Base-by-base conservation (phyloP, 352 stramenopile species). In the Phytophthora foliorum region DNA sequence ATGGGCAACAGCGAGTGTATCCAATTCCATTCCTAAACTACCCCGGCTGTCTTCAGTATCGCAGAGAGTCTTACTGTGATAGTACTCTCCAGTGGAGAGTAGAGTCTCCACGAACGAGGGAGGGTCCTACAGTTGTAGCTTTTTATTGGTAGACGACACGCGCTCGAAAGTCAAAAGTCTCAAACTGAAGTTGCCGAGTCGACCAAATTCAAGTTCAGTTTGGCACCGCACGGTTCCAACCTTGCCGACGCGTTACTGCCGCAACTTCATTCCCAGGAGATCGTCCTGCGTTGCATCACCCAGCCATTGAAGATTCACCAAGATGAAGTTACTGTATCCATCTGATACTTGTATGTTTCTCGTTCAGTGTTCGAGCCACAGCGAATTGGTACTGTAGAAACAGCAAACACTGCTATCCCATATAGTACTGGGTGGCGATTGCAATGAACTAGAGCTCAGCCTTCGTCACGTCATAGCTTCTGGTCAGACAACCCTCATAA, bases 121-220 rank as follows among this genome's bases (percentile, higher is more conserved):
- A 41, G 29, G 29, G 7, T 32, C 29, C 29, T 32, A 6, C 29
- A 32, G 29, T 6, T 29, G 6, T 53, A 50, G 48, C 25, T 36
- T 70, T 56, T 55, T 14, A 59, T 50, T 66, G 49, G 36, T 0
- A 31, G 3, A 13, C 4, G 51, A 6, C 61, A 69, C 61, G 42
- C 14, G 61, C 16, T n/a, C 34, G 14, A 6, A 13, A 13, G 31
- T 52, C 34, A 39, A 69, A 52, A 63, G 41, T 49, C 52, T 69
- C 52, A 63, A 52, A 13, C 61, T 69, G 61, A 69, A 69, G 41
- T 57, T 16, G 31, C 7, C 24, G 38, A 24, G 38, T 10, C n/a
- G 34, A 67, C 38, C 41, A 45, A 65, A 49, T 71, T 65, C 63
- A 66, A 56, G 46, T 66, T 58, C 62, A 71, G 54, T 56, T 66